These are phyloP conservation scores for Tricholoma flavovirens DNA, from an alignment of 768 basidiomycete genomes.

Conservation along the genomic window DNA sequence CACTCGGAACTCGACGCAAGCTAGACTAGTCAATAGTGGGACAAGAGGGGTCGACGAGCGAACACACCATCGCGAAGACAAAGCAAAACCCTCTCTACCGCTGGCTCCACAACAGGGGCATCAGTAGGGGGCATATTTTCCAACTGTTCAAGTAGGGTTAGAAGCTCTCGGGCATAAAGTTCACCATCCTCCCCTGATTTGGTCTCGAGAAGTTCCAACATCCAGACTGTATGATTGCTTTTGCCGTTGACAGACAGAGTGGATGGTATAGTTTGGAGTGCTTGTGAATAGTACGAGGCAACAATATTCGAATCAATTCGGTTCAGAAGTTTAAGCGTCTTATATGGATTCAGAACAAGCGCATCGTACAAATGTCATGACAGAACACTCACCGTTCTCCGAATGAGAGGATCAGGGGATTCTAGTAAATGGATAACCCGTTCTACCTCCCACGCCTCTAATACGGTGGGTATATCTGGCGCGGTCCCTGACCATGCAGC, in stretches of 20 bases:
- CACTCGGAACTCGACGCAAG: slow-evolving; percentile 33
- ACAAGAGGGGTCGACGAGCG: not conserved
- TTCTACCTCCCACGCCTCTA: slow-evolving; percentile 74
- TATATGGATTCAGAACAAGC: slow-evolving; percentile 26
- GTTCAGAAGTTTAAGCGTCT: slow-evolving; percentile 54
- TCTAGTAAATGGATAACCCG: slow-evolving; percentile 63
- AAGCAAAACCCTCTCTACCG: slow-evolving; percentile 51
- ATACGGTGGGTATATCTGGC: slow-evolving; percentile 40
- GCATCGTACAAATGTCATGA: not conserved
- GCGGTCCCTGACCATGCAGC: slow-evolving; percentile 64
- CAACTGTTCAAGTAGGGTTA: slow-evolving; percentile 33
- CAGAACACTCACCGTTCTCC: slow-evolving; percentile 47
- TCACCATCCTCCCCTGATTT: slow-evolving; percentile 47
- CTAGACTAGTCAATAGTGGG: slow-evolving; percentile 22
- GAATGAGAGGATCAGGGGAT: slow-evolving; percentile 50
- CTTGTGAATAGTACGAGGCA: slow-evolving; percentile 45
- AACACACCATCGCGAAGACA: slow-evolving; percentile 45
- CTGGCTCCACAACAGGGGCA: slow-evolving; percentile 45
- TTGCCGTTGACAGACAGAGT: slow-evolving; percentile 28
- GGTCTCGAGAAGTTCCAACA: slow-evolving; percentile 52
- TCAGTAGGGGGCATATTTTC: slow-evolving; percentile 29
- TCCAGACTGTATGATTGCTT: slow-evolving; percentile 37
- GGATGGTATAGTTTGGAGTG: slow-evolving; percentile 31
- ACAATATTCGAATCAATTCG: slow-evolving; percentile 56
- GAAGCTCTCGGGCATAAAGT: slow-evolving; percentile 48